A percentile compares a stretch with the other conserved stretches of the same genome.
Conservation (phyloP, 148 eudicot genomes). For the Hydrangea macrophylla region DNA sequence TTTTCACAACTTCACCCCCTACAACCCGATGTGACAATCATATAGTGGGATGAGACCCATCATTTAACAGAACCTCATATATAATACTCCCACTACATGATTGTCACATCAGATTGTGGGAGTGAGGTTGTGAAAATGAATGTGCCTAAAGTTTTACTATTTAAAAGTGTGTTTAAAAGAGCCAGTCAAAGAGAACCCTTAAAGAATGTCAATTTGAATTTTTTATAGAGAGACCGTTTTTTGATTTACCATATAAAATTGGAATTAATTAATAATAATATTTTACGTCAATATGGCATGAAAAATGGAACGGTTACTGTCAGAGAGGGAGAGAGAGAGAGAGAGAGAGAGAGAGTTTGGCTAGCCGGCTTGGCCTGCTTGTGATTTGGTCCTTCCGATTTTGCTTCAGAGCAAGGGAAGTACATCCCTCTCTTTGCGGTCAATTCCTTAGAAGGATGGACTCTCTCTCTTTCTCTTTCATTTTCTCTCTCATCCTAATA, state of each 20-base stretch:
- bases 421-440: slow-evolving; percentile 39
- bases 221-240: background rate
- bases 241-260: background rate
- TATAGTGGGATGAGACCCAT: too few species aligned
- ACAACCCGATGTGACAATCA: too few species aligned
- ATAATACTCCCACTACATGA: too few species aligned
- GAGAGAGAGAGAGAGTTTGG: too few species aligned
- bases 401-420: slow-evolving; percentile 34
- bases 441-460: slow-evolving; percentile 53
- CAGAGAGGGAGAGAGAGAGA: slow-evolving; percentile 23
- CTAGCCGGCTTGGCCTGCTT: slow-evolving; percentile 49
- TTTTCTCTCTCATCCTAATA: slow-evolving; percentile 7
- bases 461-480: slow-evolving; percentile 19
- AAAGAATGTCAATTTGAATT: background rate
- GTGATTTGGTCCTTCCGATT: slow-evolving; percentile 27
- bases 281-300: background rate
- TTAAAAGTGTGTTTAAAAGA: background rate
- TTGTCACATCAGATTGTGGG: too few species aligned
- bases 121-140: too few species aligned
- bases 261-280: background rate
- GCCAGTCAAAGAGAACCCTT: background rate
- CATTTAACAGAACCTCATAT: too few species aligned
- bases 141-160: too few species aligned
- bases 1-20: too few species aligned
- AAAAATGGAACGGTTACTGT: slow-evolving; percentile 31